Conservation (phyloP, 106 monocot species). For the Apostasia ramifera region DNA sequence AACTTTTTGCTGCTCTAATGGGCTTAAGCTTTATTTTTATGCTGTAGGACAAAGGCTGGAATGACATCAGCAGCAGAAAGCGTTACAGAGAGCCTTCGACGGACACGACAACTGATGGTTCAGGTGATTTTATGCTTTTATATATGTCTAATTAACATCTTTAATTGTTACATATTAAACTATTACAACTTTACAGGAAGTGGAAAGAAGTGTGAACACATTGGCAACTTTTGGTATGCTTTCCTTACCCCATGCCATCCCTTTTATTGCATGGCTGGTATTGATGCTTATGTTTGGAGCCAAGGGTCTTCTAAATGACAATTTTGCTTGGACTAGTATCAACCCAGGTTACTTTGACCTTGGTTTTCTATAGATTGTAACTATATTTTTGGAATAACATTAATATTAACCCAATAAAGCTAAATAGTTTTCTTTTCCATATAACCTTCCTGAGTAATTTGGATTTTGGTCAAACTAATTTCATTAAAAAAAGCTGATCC, state of each 20-base stretch:
- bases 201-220: constrained; percentile 77
- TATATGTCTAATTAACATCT: neutral
- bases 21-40: constrained; percentile 1
- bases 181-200: constrained; percentile 49
- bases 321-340: no score
- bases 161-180: constrained; percentile 3
- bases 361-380: no score
- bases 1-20: neutral
- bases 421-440: no score
- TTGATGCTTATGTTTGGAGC: no score
- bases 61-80: constrained; percentile 94
- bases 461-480: no score
- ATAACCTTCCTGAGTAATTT: no score
- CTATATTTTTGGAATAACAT: no score
- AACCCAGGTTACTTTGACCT: no score
- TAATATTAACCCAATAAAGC: no score
- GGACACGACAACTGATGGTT: constrained; percentile 89
- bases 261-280: neutral
- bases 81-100: constrained; percentile 87
- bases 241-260: no score
- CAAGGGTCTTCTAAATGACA: no score
- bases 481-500: no score
- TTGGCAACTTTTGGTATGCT: constrained; percentile 73
- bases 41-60: constrained; percentile 73
- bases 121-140: constrained; percentile 41